Conservation (phyloP, 345 rosid genomes). For the Anacardium occidentale region DNA sequence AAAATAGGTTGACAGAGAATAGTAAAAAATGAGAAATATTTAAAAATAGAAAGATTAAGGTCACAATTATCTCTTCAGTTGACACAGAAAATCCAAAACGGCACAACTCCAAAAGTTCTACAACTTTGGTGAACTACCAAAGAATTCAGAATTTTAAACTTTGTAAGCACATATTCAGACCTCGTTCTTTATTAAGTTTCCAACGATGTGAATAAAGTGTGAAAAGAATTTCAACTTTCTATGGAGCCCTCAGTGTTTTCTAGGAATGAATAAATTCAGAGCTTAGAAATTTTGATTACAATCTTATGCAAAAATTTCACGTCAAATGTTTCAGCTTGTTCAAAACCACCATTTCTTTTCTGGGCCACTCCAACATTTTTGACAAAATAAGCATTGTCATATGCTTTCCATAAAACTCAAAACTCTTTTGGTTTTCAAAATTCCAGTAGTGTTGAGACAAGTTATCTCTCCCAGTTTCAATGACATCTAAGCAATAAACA, state of each 20-base stretch:
- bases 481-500: conserved; percentile 1
- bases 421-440: not conserved
- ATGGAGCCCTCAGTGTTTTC: not conserved
- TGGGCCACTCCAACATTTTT: conserved; percentile 1
- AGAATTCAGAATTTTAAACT: not conserved
- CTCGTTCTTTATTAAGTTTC: not conserved
- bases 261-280: not conserved
- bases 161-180: not conserved
- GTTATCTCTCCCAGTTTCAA: not conserved
- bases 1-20: no score
- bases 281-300: not conserved
- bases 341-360: conserved; percentile 1
- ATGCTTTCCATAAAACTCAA: not conserved
- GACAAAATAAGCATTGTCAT: not conserved
- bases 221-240: not conserved
- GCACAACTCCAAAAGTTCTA: not conserved
- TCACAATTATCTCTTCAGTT: not conserved
- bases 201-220: not conserved
- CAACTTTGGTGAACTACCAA: not conserved
- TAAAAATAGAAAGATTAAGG: not conserved
- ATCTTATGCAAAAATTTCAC: not conserved
- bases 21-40: not conserved
- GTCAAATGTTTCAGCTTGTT: not conserved
- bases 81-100: conserved; percentile 8
- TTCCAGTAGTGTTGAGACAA: not conserved